phyloP scores from a whole-genome alignment of 129 eudicot species.

The Ambrosia artemisiifolia region DNA sequence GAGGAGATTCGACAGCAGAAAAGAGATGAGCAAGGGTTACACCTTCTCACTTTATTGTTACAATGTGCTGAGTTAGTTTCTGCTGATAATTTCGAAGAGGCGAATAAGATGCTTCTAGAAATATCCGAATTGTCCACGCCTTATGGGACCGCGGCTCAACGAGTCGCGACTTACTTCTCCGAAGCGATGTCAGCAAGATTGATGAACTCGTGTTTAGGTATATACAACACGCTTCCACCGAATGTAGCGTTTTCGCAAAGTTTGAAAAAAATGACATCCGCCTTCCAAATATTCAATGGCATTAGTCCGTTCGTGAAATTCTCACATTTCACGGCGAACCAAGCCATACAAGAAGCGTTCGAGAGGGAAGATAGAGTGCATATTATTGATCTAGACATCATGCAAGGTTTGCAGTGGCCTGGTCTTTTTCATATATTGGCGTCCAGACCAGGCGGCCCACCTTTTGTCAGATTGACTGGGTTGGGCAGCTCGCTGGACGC shows the following conservation, averaged over 20 bases:
- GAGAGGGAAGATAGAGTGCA: slow-evolving; percentile 89
- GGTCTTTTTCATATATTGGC: slow-evolving; percentile 92
- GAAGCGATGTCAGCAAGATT: slow-evolving; percentile 96
- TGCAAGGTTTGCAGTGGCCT: slow-evolving; percentile 99
- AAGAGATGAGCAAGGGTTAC: slow-evolving; percentile 85
- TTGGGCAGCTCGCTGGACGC: slow-evolving; percentile 78
- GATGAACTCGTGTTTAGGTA: slow-evolving; percentile 74
- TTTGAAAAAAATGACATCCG: slow-evolving; percentile 60
- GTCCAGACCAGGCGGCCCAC: slow-evolving; percentile 88
- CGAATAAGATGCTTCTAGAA: slow-evolving; percentile 72
- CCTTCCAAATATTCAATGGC: slow-evolving; percentile 91
- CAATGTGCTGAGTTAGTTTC: slow-evolving; percentile 97
- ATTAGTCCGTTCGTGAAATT: slow-evolving; percentile 94
- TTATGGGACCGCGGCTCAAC: slow-evolving; percentile 89
- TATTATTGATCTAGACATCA: slow-evolving; percentile 86
- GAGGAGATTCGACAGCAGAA: slow-evolving; percentile 55
- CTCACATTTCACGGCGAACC: slow-evolving; percentile 94
- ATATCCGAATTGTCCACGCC: slow-evolving; percentile 86
- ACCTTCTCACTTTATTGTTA: slow-evolving; percentile 67
- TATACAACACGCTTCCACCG: slow-evolving; percentile 57
- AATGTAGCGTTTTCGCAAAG: slow-evolving; percentile 39
- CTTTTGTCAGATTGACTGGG: slow-evolving; percentile 82
- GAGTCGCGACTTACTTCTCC: slow-evolving; percentile 94
- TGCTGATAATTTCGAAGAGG: slow-evolving; percentile 65
- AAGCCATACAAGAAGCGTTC: slow-evolving; percentile 95